Conservation (phyloP, 2,329 filamentous ascomycete genomes). For the Dendryphion nanum region DNA sequence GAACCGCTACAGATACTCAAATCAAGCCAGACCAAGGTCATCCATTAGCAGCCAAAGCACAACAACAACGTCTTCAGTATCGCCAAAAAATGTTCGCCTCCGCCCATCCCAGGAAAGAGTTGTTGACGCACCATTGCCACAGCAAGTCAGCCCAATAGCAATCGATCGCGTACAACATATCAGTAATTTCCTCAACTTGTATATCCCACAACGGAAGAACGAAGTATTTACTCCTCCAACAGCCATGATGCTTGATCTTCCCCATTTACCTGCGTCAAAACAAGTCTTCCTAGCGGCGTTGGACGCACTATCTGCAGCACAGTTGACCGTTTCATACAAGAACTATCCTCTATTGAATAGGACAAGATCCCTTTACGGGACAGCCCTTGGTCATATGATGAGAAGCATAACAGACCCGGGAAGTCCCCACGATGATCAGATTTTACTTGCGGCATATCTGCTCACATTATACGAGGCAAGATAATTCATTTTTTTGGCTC, state of each 20-base stretch:
- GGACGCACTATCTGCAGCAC: conserved; percentile 34
- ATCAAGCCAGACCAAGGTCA: conserved; percentile 10
- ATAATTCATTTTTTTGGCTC: neutral
- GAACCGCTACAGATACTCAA: conserved; percentile 30
- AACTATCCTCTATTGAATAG: conserved; percentile 30
- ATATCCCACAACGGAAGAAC: conserved; percentile 23
- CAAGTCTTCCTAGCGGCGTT: conserved; percentile 30
- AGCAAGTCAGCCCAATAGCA: conserved; percentile 32
- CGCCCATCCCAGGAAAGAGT: conserved; percentile 11
- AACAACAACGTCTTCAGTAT: neutral
- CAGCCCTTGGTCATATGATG: conserved; percentile 32
- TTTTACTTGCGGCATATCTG: conserved; percentile 34
- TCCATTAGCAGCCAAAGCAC: neutral
- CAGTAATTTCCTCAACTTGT: conserved; percentile 31
- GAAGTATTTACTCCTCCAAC: conserved; percentile 35
- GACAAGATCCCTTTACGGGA: conserved; percentile 34
- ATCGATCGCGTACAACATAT: conserved; percentile 36
- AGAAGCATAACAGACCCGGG: conserved; percentile 27
- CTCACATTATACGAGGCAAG: conserved; percentile 34
- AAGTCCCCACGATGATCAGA: conserved; percentile 30
- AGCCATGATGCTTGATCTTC: conserved; percentile 33
- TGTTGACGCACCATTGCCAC: conserved; percentile 21
- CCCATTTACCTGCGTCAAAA: conserved; percentile 29
- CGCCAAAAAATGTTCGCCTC: conserved; percentile 8
- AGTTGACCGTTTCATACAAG: conserved; percentile 32